phyloP scores from a whole-genome alignment of 2,329 filamentous ascomycete genomes.

The Sporothrix euskadiensis region DNA sequence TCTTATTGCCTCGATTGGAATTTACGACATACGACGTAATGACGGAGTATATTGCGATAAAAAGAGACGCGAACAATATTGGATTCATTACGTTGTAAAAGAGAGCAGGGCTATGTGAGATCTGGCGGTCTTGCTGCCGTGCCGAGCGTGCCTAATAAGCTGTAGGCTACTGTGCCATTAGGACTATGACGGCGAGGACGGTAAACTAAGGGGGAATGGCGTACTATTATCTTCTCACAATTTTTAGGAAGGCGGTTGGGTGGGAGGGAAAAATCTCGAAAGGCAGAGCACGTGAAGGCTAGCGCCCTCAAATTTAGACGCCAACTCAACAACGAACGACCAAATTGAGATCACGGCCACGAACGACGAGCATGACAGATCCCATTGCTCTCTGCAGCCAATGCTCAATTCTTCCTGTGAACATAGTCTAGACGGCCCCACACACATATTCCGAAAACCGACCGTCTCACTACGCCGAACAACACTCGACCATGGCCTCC shows the following conservation, averaged over 20 bases:
- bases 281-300: conserved; percentile 9
- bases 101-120: too few species aligned
- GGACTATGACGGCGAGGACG: too few species aligned
- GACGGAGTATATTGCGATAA: too few species aligned
- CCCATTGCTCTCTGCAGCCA: not conserved
- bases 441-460: not conserved
- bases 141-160: too few species aligned
- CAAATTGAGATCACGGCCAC: not conserved
- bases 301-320: not conserved
- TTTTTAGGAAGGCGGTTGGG: not conserved
- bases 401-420: not conserved
- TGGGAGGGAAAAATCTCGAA: not conserved
- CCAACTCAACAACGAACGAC: not conserved
- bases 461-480: not conserved
- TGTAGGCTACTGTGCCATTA: not conserved
- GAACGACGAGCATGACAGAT: not conserved
- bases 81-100: too few species aligned
- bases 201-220: not conserved
- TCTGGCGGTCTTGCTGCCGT: not conserved
- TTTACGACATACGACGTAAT: too few species aligned
- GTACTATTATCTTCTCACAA: not conserved
- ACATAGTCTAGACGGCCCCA: not conserved
- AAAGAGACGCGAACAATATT: too few species aligned
- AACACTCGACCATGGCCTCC: conserved; percentile 11
- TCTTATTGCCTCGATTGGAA: too few species aligned